Evolutionary conservation across 345 rosid genomes (phyloP).

Genomic region (Lenwebbia sp.): DNA sequence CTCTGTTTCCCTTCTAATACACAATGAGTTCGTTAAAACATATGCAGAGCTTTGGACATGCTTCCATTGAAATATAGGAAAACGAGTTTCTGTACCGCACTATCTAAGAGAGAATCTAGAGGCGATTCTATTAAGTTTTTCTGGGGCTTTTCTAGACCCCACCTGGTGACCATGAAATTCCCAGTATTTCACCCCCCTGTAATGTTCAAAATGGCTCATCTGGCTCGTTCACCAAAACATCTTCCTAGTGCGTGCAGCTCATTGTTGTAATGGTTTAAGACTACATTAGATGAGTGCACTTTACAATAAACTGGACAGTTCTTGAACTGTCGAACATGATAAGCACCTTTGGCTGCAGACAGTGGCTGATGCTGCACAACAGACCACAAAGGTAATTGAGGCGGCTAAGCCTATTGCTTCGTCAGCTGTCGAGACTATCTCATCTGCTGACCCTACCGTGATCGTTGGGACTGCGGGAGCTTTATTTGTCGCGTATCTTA

Average conservation of each 20-base stretch:
- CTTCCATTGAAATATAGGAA: not conserved
- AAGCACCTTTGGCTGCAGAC: conserved; percentile 32
- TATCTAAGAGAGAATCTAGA: not conserved
- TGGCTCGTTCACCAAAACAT: not conserved
- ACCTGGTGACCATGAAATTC: not conserved
- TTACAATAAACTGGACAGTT: not conserved
- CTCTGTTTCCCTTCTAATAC: not conserved
- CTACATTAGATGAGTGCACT: not conserved
- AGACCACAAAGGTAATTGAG: conserved; percentile 53
- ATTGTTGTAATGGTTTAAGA: not conserved
- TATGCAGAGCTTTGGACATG: not conserved
- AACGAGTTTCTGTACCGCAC: not conserved
- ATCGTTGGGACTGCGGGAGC: conserved; percentile 68
- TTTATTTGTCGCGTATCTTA: conserved; percentile 50
- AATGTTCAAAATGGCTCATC: not conserved
- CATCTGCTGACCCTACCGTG: conserved; percentile 64
- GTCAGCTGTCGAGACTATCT: conserved; percentile 61
- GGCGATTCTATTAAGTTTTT: not conserved
- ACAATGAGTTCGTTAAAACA: not conserved
- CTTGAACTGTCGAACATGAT: not conserved
- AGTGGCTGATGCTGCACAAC: conserved; percentile 64
- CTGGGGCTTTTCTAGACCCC: not conserved
- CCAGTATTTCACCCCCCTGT: not conserved
- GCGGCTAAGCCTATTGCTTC: conserved; percentile 78
- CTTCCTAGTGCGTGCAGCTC: not conserved